Percentiles rank a stretch among this genome's conserved stretches.
These are phyloP conservation scores for Floccularia luteovirens DNA, from an alignment of 768 basidiomycete species.

Conservation along the genomic window DNA sequence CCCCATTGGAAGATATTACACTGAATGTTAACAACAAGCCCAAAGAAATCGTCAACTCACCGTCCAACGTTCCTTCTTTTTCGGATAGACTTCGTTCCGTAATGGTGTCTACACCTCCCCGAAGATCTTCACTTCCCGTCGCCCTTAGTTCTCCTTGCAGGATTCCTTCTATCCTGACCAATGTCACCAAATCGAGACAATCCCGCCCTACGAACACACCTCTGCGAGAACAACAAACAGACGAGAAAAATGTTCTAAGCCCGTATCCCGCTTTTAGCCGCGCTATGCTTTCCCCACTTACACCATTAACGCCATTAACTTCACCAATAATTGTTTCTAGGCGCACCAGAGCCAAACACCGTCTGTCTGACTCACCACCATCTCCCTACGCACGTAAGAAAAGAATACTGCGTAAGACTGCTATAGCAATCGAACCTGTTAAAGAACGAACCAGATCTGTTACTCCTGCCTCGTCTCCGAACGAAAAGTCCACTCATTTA, in stretches of 20 bases:
- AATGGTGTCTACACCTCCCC: conserved; percentile 1
- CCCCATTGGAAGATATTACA: too few species aligned
- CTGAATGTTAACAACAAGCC: too few species aligned
- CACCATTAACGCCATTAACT: conserved; percentile 17
- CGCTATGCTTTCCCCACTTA: conserved; percentile 21
- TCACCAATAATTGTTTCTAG: conserved; percentile 11
- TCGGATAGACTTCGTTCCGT: conserved; percentile 11
- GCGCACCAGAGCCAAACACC: neutral
- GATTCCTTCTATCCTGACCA: conserved; percentile 5
- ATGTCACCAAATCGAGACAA: too few species aligned
- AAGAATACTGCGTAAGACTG: too few species aligned
- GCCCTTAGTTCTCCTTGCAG: conserved; percentile 12
- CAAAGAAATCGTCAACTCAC: too few species aligned
- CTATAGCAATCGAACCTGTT: too few species aligned
- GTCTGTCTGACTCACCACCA: neutral
- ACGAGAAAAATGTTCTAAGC: too few species aligned
- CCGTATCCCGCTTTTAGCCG: too few species aligned
- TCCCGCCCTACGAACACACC: too few species aligned
- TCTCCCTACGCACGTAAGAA: neutral
- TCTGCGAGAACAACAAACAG: too few species aligned
- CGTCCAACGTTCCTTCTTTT: too few species aligned
- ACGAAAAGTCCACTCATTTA: conserved; percentile 6
- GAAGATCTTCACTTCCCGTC: neutral
- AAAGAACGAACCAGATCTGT: too few species aligned
- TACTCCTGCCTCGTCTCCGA: conserved; percentile 6